Conservation (phyloP, 352 stramenopile species). For the Elongisporangium anandrum region DNA sequence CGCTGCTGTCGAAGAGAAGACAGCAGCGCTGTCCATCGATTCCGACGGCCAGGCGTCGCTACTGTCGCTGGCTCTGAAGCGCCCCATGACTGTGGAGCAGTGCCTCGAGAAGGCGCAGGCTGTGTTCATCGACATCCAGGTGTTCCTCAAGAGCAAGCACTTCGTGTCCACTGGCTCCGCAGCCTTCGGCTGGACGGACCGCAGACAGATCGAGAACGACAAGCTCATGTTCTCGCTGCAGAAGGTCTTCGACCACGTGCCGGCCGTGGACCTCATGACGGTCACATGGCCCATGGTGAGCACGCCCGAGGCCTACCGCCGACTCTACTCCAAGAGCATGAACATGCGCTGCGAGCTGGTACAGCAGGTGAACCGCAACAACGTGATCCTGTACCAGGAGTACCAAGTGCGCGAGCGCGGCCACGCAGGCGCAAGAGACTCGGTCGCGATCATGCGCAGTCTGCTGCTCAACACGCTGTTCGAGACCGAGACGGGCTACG, state of each 20-base stretch:
- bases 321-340: conserved; percentile 28
- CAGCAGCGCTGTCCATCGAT: background rate
- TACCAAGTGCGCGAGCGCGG: conserved; percentile 3
- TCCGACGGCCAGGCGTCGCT: background rate
- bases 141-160: background rate
- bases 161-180: background rate
- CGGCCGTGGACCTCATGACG: conserved; percentile 5
- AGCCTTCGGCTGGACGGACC: background rate
- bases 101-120: background rate
- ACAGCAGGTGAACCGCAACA: background rate
- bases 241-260: background rate
- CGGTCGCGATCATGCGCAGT: conserved; percentile 3
- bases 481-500: background rate
- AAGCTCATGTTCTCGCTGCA: background rate
- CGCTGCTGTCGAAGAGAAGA: background rate
- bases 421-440: background rate
- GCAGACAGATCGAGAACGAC: background rate
- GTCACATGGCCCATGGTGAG: conserved; percentile 18
- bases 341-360: conserved; percentile 10
- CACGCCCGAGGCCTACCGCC: conserved; percentile 13
- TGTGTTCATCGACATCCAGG: background rate
- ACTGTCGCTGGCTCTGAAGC: background rate
- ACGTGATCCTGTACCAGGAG: background rate
- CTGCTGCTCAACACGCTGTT: background rate
- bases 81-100: background rate